Base-by-base conservation (phyloP, 2,329 filamentous ascomycete genomes). In the Fusarium sterilihyphosum region DNA sequence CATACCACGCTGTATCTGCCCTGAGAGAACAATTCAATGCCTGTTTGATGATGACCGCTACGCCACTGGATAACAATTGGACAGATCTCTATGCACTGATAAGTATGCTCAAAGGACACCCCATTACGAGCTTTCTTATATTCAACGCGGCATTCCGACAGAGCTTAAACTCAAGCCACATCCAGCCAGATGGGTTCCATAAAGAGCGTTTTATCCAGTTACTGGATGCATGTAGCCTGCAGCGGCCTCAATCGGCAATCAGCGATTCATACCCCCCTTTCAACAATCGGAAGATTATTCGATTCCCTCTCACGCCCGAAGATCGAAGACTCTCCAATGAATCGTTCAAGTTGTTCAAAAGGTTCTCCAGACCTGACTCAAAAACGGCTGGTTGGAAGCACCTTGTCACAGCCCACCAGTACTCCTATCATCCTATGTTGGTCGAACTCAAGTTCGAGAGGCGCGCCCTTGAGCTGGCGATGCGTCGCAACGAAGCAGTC, bases 291-390 rank as follows among this genome's bases (percentile, higher is more conserved):
- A 13, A 40, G 38, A 13, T 40, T 8, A 40, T 40, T 3, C 13
- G 3, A 20, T 40, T 40, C 18, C 12, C 3, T 22, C 20, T 40
- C 8, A 1, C 20, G 3, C 20, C 20, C 1, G 20, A 40, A 1
- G 20, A 40, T 22, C 20, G 12, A 40, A 40, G 20, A 40, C 38
- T 22, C 7, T 40, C 20, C 8, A 40, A 40, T 13, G 12, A 40
- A 40, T 40, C 20, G 2, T 40, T 40, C 20, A 7, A 40, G 5
- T 8, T 8, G 38, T 40, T 40, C 20, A 40, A 22, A 8, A 8
- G 18, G 20, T 3, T 22, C 0, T 40, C 11, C 2, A 22, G 2
- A 12, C 8, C 38, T 14, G 8, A 13, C 5, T 22, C 7, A 8
- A 22, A 22, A 8, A 8, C 20, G 3, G 20, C 38, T 22, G 20